These are phyloP conservation scores for Tricholoma bakamatsutake DNA, from an alignment of 768 basidiomycete species.

Conservation along the genomic window DNA sequence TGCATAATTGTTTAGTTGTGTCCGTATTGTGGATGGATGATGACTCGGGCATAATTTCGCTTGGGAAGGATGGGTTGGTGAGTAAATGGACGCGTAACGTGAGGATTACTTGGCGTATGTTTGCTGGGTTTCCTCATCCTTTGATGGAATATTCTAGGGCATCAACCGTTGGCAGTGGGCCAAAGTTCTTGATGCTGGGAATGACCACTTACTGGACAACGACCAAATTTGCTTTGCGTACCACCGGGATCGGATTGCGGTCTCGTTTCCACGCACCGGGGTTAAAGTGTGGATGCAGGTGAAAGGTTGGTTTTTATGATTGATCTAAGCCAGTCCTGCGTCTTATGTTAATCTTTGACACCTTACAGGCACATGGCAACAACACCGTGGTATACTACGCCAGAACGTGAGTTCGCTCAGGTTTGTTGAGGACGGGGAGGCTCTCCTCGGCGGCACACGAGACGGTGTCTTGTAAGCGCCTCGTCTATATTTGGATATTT, in stretches of 20 bases:
- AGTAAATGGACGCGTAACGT: slow-evolving; percentile 56
- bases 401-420: slow-evolving; percentile 59
- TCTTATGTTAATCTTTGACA: slow-evolving; percentile 2
- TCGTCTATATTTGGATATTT: not conserved
- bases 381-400: slow-evolving; percentile 57
- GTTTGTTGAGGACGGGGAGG: slow-evolving; percentile 59
- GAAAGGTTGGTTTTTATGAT: slow-evolving; percentile 35
- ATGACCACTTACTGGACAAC: slow-evolving; percentile 27
- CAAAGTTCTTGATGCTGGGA: slow-evolving; percentile 46
- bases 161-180: slow-evolving; percentile 51
- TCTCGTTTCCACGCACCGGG: slow-evolving; percentile 51
- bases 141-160: slow-evolving; percentile 23
- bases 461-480: slow-evolving; percentile 59
- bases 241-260: slow-evolving; percentile 51
- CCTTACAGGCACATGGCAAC: slow-evolving; percentile 51
- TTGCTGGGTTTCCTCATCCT: slow-evolving; percentile 1
- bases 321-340: not conserved
- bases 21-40: slow-evolving; percentile 56
- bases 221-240: slow-evolving; percentile 50
- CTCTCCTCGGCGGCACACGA: slow-evolving; percentile 61
- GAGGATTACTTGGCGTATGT: slow-evolving; percentile 17
- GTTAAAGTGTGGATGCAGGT: slow-evolving; percentile 63
- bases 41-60: slow-evolving; percentile 49
- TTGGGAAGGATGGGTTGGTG: slow-evolving; percentile 51
- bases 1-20: slow-evolving; percentile 43